These are phyloP conservation scores for Singerocomus inundabilis DNA, from an alignment of 1,284 basidiomycete genomes.

Conservation along the genomic window DNA sequence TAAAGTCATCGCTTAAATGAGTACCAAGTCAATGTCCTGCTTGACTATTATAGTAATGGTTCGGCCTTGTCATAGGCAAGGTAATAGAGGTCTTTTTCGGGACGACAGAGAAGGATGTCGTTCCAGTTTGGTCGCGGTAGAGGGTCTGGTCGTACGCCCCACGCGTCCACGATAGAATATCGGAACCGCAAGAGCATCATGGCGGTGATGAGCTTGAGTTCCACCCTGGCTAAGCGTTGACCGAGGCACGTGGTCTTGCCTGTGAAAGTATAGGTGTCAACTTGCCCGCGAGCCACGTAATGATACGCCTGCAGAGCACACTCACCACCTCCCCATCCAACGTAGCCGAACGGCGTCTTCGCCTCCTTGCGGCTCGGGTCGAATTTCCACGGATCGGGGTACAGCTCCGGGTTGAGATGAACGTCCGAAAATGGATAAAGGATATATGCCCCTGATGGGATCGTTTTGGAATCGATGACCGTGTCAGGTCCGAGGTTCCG, in stretches of 20 bases:
- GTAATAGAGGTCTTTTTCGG: constrained; percentile 47
- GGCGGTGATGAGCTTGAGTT: constrained; percentile 65
- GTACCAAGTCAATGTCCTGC: constrained; percentile 27
- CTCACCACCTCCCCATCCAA: constrained; percentile 77
- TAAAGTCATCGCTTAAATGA: constrained; percentile 15
- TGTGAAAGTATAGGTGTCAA: constrained; percentile 32
- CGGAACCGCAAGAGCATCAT: constrained; percentile 62
- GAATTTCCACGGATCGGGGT: constrained; percentile 71
- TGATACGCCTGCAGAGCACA: constrained; percentile 20
- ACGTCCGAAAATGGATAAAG: constrained; percentile 77
- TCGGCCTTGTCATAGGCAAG: constrained; percentile 44
- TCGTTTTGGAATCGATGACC: constrained; percentile 59
- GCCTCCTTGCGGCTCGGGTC: constrained; percentile 56
- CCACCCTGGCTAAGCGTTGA: constrained; percentile 65
- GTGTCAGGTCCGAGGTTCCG: constrained; percentile 67
- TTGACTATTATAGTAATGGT: constrained; percentile 22
- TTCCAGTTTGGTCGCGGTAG: constrained; percentile 72
- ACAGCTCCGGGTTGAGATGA: constrained; percentile 65
- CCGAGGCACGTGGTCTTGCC: constrained; percentile 68
- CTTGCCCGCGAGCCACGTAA: constrained; percentile 19
- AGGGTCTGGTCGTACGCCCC: constrained; percentile 42
- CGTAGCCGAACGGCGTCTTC: constrained; percentile 56
- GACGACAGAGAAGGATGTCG: constrained; percentile 64
- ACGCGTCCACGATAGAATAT: constrained; percentile 50
- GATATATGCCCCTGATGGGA: constrained; percentile 68